phyloP scores from a whole-genome alignment of 352 stramenopile species.

The Blastocystis hominis region DNA sequence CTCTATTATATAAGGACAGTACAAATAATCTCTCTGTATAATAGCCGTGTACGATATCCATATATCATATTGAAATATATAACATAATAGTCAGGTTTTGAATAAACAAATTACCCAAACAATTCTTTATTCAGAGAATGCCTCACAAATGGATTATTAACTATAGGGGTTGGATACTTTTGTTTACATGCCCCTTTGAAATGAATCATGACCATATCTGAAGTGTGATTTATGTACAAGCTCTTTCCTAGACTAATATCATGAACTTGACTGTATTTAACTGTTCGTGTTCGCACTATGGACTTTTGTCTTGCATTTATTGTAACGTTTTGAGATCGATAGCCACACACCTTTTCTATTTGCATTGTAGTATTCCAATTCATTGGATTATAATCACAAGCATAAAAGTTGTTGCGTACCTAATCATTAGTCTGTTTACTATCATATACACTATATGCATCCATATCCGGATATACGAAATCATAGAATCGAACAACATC shows the following conservation, averaged over 20 bases:
- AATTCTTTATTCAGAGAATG: too few relatives aligned
- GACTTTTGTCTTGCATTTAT: neutral
- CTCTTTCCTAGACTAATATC: neutral
- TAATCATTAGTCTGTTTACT: neutral
- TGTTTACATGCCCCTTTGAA: neutral
- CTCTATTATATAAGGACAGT: too few relatives aligned
- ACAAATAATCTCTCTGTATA: too few relatives aligned
- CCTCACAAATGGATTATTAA: too few relatives aligned
- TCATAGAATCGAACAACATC: conserved; percentile 35
- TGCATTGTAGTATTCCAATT: neutral
- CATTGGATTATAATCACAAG: neutral
- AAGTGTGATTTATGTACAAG: neutral
- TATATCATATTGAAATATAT: too few relatives aligned
- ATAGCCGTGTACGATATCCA: too few relatives aligned
- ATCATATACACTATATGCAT: neutral
- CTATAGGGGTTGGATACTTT: too few relatives aligned
- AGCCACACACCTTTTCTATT: neutral
- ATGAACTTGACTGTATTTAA: neutral
- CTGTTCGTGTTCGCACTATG: neutral
- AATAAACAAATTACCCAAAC: too few relatives aligned
- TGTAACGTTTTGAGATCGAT: neutral
- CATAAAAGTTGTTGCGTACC: conserved; percentile 11
- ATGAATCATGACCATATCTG: conserved; percentile 30
- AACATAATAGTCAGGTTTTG: too few relatives aligned
- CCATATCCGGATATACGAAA: neutral